These are phyloP conservation scores for Cryphonectria japonica DNA, from an alignment of 2,329 filamentous ascomycete species.

Conservation along the genomic window DNA sequence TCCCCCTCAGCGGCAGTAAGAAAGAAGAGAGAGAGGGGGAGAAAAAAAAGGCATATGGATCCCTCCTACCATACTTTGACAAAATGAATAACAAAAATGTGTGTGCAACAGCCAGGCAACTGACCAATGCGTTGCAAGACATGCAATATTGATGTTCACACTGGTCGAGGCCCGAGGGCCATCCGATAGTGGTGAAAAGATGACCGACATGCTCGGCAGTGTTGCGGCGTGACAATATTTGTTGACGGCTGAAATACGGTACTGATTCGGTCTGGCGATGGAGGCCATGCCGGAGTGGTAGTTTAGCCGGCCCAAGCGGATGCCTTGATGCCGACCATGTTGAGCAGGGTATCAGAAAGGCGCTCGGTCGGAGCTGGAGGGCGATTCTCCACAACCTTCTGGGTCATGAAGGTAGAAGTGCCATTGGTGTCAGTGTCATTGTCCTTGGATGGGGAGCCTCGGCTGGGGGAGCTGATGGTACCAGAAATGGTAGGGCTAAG, in stretches of 20 bases:
- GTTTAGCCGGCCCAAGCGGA: conserved; percentile 26
- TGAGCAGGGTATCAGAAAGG: conserved; percentile 30
- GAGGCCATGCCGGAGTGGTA: not conserved
- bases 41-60: not conserved
- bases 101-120: conserved; percentile 15
- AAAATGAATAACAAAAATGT: conserved; percentile 28
- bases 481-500: conserved; percentile 35
- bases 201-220: conserved; percentile 13
- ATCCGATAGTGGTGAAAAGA: conserved; percentile 7
- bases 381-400: conserved; percentile 31
- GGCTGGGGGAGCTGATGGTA: conserved; percentile 29
- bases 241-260: conserved; percentile 15
- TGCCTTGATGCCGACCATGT: conserved; percentile 30
- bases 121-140: conserved; percentile 16
- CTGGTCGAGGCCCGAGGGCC: conserved; percentile 16
- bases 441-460: conserved; percentile 33
- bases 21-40: not conserved
- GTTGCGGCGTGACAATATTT: conserved; percentile 4
- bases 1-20: conserved; percentile 11
- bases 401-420: conserved; percentile 40
- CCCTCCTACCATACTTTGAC: conserved; percentile 25
- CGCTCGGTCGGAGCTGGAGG: conserved; percentile 37
- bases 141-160: conserved; percentile 21
- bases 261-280: not conserved
- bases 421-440: conserved; percentile 24